phyloP scores from a whole-genome alignment of 2,329 filamentous ascomycete genomes.

The Capronia americana region DNA sequence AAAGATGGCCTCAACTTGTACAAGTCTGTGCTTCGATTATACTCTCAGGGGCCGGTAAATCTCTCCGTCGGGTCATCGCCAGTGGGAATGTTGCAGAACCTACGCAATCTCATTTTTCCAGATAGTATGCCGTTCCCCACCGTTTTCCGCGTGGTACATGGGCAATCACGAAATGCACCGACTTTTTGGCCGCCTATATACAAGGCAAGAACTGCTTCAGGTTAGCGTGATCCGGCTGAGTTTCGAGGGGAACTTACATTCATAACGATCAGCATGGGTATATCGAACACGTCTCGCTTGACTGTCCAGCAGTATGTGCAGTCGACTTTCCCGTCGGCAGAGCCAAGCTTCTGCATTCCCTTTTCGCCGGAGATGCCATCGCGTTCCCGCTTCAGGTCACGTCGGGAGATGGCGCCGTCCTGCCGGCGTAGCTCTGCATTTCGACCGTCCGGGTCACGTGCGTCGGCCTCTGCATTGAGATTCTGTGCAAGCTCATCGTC shows the following conservation, averaged over 20 bases:
- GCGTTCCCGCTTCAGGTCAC: slow-evolving; percentile 44
- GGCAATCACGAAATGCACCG: slow-evolving; percentile 7
- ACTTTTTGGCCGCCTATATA: slow-evolving; percentile 37
- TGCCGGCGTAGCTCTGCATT: slow-evolving; percentile 43
- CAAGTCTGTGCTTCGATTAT: background rate
- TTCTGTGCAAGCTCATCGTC: slow-evolving; percentile 52
- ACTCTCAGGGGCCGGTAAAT: background rate
- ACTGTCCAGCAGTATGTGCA: slow-evolving; percentile 98
- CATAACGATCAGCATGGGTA: slow-evolving; percentile 34
- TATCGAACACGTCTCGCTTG: slow-evolving; percentile 95
- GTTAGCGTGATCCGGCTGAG: slow-evolving; percentile 1
- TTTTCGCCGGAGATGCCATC: slow-evolving; percentile 58
- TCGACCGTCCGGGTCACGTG: slow-evolving; percentile 52
- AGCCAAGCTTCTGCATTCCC: slow-evolving; percentile 78
- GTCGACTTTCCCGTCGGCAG: slow-evolving; percentile 87
- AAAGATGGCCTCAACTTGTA: background rate
- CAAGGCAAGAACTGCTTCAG: slow-evolving; percentile 42
- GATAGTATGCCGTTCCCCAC: background rate
- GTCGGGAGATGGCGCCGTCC: slow-evolving; percentile 25
- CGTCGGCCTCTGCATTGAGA: slow-evolving; percentile 43
- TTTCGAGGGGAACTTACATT: slow-evolving; percentile 13
- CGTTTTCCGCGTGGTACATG: slow-evolving; percentile 1
- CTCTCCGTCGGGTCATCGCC: background rate
- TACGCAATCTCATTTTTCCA: background rate
- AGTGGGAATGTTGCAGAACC: background rate